Conservation (phyloP, 2,329 filamentous ascomycete species). For the Paraphoma sp. region DNA sequence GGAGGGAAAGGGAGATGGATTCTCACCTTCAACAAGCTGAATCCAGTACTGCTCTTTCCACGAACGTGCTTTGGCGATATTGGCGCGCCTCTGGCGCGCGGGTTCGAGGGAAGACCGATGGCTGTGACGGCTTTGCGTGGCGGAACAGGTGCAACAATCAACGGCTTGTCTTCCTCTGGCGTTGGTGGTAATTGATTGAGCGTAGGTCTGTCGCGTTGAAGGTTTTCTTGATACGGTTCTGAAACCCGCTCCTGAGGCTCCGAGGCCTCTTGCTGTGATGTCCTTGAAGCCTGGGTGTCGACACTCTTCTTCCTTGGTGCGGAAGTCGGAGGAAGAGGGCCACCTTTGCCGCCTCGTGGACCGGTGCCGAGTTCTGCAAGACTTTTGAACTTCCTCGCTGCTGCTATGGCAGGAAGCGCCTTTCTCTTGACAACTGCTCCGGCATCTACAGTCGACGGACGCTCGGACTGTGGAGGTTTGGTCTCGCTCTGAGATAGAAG, state of each 20-base stretch:
- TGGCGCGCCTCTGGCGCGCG: slow-evolving; percentile 27
- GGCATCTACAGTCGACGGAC: slow-evolving; percentile 8
- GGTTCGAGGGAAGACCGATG: slow-evolving; percentile 38
- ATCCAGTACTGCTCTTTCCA: slow-evolving; percentile 47
- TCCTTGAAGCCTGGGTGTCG: slow-evolving; percentile 9
- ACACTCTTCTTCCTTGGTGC: slow-evolving; percentile 21
- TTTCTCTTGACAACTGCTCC: slow-evolving; percentile 34
- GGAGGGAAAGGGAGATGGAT: slow-evolving; percentile 30
- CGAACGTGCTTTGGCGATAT: slow-evolving; percentile 36
- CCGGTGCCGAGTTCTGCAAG: slow-evolving; percentile 37
- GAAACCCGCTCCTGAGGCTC: background rate
- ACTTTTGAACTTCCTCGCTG: slow-evolving; percentile 34
- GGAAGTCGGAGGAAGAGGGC: slow-evolving; percentile 27
- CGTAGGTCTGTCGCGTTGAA: slow-evolving; percentile 1
- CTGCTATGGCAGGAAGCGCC: slow-evolving; percentile 23
- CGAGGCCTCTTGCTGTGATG: slow-evolving; percentile 5
- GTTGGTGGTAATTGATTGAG: slow-evolving; percentile 37
- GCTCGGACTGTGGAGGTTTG: background rate
- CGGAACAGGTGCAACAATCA: slow-evolving; percentile 14
- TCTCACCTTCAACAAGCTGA: slow-evolving; percentile 46
- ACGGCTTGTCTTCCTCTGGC: slow-evolving; percentile 29
- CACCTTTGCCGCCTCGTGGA: slow-evolving; percentile 37
- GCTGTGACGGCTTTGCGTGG: slow-evolving; percentile 32
- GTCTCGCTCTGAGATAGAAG: slow-evolving; percentile 30
- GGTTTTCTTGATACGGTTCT: slow-evolving; percentile 3